Conservation (phyloP, 139 green algal genomes). For the Coelastrella sp. region DNA sequence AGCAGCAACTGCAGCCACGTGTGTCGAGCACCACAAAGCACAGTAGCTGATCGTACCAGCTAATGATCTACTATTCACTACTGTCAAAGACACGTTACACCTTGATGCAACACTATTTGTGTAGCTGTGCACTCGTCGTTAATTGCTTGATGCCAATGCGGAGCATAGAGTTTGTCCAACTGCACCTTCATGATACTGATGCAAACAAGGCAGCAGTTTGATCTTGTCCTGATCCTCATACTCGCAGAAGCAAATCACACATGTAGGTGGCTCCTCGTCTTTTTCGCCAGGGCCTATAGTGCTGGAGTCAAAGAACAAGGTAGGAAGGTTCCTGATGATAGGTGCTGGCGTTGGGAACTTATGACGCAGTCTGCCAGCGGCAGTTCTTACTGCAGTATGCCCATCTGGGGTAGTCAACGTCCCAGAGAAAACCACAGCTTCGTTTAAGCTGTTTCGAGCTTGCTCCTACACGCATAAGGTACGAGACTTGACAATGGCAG, state of each 20-base stretch:
- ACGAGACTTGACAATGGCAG: not conserved
- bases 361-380: not conserved
- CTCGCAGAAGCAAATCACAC: slow-evolving; percentile 33
- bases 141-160: not conserved
- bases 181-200: not conserved
- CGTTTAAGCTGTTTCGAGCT: not conserved
- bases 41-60: no score
- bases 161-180: not conserved
- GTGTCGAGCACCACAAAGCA: no score
- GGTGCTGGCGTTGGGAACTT: not conserved
- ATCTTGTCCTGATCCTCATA: not conserved
- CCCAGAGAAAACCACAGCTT: not conserved
- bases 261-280: slow-evolving; percentile 4
- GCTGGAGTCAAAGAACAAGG: not conserved
- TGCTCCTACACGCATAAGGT: not conserved
- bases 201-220: slow-evolving; percentile 26
- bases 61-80: no score
- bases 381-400: not conserved
- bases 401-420: not conserved
- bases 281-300: not conserved
- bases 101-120: not conserved
- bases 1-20: no score
- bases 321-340: slow-evolving; percentile 16
- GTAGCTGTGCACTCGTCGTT: not conserved
- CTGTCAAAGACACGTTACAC: no score